Evolutionary conservation across 2,329 filamentous ascomycete genomes (phyloP).

Genomic region (Ophiostoma sp.): DNA sequence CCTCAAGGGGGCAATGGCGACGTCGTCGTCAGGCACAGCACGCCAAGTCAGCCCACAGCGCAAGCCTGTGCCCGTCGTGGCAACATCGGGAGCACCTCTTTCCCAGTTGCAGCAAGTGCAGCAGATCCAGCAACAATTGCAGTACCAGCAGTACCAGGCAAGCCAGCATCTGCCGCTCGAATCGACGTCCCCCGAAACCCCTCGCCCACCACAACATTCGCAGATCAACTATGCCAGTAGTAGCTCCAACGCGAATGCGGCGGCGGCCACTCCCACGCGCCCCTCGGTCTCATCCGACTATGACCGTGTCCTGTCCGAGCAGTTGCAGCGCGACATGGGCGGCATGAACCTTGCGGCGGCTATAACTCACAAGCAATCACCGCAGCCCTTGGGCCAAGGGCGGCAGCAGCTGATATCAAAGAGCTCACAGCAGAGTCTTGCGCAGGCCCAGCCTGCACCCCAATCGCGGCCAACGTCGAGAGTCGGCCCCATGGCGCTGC

Average conservation of each 20-base stretch:
- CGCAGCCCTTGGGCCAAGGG: conserved; percentile 15
- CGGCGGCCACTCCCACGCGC: conserved; percentile 31
- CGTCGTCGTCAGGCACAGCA: conserved; percentile 35
- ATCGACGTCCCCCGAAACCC: conserved; percentile 31
- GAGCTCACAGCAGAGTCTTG: conserved; percentile 35
- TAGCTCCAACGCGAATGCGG: no score
- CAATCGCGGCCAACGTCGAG: conserved; percentile 37
- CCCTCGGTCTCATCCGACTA: conserved; percentile 51
- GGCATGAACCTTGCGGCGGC: conserved; percentile 47
- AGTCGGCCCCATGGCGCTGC: conserved; percentile 40
- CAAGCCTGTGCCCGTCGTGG: conserved; percentile 43
- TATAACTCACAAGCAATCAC: conserved; percentile 25
- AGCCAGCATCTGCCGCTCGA: conserved; percentile 31
- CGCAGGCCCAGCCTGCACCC: conserved; percentile 24
- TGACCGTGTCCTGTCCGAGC: conserved; percentile 55
- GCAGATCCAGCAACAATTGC: conserved; percentile 23
- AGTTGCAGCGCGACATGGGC: conserved; percentile 58
- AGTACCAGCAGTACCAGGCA: conserved; percentile 23
- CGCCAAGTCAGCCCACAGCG: conserved; percentile 57
- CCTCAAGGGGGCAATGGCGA: conserved; percentile 45
- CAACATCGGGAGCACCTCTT: conserved; percentile 3
- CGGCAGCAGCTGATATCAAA: conserved; percentile 29
- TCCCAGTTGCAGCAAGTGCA: conserved; percentile 31
- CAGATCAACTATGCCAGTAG: conserved; percentile 33
- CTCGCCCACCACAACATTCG: conserved; percentile 30